Conservation (phyloP, 768 basidiomycete genomes). For the Mycena indigotica region DNA sequence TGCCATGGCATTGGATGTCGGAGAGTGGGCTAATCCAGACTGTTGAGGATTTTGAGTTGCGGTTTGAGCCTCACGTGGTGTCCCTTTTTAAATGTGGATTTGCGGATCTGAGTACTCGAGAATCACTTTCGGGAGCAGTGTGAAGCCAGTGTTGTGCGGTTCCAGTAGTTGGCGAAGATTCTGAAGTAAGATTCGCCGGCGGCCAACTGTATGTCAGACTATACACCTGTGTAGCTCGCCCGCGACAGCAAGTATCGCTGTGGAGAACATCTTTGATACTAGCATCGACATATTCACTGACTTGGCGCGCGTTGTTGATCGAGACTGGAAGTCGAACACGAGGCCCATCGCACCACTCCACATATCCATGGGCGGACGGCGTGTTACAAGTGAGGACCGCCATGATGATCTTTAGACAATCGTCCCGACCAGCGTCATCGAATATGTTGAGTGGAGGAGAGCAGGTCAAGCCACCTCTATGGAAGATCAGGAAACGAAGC, state of each 20-base stretch:
- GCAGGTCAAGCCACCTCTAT: constrained; percentile 20
- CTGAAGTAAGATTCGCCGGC: not conserved
- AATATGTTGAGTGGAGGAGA: not conserved
- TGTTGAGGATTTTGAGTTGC: too few species aligned
- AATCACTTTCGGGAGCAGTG: not conserved
- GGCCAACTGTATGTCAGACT: not conserved
- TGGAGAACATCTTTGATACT: not conserved
- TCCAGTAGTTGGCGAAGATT: not conserved
- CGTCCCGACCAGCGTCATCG: not conserved
- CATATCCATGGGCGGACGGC: constrained; percentile 12
- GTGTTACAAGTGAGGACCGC: constrained; percentile 15
- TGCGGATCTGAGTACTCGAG: too few species aligned
- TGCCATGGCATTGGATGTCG: too few species aligned
- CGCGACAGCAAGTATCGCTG: not conserved
- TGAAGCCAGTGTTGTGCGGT: not conserved
- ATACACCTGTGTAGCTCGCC: not conserved
- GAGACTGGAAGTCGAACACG: not conserved
- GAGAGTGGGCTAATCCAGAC: too few species aligned
- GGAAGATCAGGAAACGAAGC: constrained; percentile 19
- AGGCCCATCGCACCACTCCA: too few species aligned
- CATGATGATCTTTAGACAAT: constrained; percentile 4
- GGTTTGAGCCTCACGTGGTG: too few species aligned
- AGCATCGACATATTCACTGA: not conserved
- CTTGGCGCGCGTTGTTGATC: not conserved
- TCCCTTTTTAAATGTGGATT: too few species aligned